phyloP scores from a whole-genome alignment of 2,329 filamentous ascomycete species.

The Tolypocladium tundrense region DNA sequence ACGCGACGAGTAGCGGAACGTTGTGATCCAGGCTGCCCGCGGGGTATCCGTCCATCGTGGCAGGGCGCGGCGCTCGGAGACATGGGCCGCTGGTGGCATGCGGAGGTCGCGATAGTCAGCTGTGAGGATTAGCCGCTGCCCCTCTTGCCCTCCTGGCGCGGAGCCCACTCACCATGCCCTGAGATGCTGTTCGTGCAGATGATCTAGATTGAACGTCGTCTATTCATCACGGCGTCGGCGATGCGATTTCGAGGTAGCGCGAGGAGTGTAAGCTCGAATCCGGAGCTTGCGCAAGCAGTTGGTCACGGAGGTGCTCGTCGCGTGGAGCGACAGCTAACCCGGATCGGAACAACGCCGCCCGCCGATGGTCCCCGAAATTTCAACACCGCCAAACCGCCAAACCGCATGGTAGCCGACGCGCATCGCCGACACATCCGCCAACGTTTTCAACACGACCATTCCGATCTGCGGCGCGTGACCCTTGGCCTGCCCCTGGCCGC shows the following conservation, averaged over 20 bases:
- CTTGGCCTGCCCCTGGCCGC: background rate
- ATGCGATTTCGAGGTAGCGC: background rate
- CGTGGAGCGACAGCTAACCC: background rate
- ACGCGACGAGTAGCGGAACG: slow-evolving; percentile 72
- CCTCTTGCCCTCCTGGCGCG: background rate
- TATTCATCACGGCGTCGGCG: background rate
- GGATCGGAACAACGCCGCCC: slow-evolving; percentile 20
- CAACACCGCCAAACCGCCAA: background rate
- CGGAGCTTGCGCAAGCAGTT: background rate
- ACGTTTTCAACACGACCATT: background rate
- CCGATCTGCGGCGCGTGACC: background rate
- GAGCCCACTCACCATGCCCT: background rate
- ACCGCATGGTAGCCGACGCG: background rate
- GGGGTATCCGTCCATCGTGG: slow-evolving; percentile 68
- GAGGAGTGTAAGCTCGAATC: background rate
- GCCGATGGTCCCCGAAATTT: slow-evolving; percentile 10
- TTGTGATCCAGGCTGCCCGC: slow-evolving; percentile 75
- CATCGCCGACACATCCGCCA: background rate
- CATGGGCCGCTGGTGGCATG: slow-evolving; percentile 7
- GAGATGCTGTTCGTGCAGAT: background rate
- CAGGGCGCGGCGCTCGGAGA: slow-evolving; percentile 9
- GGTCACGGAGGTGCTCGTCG: background rate
- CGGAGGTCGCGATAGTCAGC: background rate
- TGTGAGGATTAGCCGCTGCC: background rate
- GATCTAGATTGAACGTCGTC: background rate